Conservation (phyloP, 2,329 filamentous ascomycete genomes). For the Neocucurbitaria cava region DNA sequence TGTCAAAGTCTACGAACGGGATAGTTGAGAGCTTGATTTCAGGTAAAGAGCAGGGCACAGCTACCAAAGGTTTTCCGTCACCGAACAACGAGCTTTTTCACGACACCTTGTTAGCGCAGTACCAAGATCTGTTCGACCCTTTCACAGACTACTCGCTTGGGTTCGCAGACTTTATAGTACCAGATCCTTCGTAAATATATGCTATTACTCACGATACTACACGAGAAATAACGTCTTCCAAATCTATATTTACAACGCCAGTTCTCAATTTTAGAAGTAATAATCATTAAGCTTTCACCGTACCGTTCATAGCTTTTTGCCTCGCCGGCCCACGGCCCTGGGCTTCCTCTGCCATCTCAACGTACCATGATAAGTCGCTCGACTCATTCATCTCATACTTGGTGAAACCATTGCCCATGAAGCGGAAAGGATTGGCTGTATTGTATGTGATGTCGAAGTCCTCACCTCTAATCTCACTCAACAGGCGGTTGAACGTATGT, state of each 20-base stretch:
- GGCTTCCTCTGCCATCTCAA: conserved; percentile 29
- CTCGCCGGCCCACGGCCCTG: conserved; percentile 23
- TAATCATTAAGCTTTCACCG: not conserved
- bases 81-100: conserved; percentile 30
- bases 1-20: conserved; percentile 26
- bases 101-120: conserved; percentile 27
- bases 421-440: conserved; percentile 54
- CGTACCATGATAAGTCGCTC: conserved; percentile 35
- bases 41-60: conserved; percentile 23
- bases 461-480: conserved; percentile 52
- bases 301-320: not conserved
- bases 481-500: conserved; percentile 25
- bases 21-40: conserved; percentile 25
- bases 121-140: conserved; percentile 30
- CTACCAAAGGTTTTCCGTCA: conserved; percentile 28
- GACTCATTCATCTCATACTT: conserved; percentile 48
- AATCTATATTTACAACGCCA: not conserved
- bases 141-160: conserved; percentile 22
- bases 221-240: too few species aligned
- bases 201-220: too few species aligned
- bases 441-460: conserved; percentile 58
- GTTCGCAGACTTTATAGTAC: conserved; percentile 1
- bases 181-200: not conserved
- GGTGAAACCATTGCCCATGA: conserved; percentile 59
- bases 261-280: not conserved